Base-by-base conservation (phyloP, 352 stramenopile species). In the Globisporangium spinosum region DNA sequence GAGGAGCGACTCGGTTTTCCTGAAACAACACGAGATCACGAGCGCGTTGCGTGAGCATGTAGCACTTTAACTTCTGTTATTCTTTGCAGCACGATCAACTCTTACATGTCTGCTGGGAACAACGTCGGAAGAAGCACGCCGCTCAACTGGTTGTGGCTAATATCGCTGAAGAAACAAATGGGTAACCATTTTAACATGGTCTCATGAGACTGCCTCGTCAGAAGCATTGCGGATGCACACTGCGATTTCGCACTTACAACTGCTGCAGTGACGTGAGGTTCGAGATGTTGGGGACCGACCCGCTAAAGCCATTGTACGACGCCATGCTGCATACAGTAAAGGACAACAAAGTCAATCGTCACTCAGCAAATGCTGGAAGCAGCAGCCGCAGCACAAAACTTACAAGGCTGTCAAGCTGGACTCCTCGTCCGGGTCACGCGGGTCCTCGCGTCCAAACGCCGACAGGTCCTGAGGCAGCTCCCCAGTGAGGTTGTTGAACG, bases 331-430 rank as follows among this genome's bases (percentile, higher is more conserved):
- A 55, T 2, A 55, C 4, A 23, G 45, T 10, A 13, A 12, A 25
- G 6, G 45, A 25, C 9, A 17, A 58, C 17, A 57, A 23, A 17
- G 10, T 47, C 1, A 65, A 40, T 58, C 3, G 9, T n/a, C 20
- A 49, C 66, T 13, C 13, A 38, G 10, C 1, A 62, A 34, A 61
- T 17, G 27, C 10, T 0, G 20, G 51, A 7, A 35, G 1, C 3
- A 15, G 22, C 54, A 47, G 29, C 27, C 15, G n/a, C 35, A 13
- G 12, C 29, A 0, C 25, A 58, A 29, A 25, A 72, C 76, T 23
- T 77, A 92, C 84, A 92, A 58, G 38, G 72, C 64, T 58, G 75
- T 20, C 29, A 89, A 40, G 38, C 72, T 58, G 0, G 83, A 85
- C 6, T 78, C 67, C 56, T 91, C 78, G 8, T 82, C 71, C 2